Percentiles rank a stretch among this genome's conserved stretches.
Evolutionary conservation across 495 filamentous ascomycete genomes (phyloP).

Genomic region (Trichoderma erinaceum): DNA sequence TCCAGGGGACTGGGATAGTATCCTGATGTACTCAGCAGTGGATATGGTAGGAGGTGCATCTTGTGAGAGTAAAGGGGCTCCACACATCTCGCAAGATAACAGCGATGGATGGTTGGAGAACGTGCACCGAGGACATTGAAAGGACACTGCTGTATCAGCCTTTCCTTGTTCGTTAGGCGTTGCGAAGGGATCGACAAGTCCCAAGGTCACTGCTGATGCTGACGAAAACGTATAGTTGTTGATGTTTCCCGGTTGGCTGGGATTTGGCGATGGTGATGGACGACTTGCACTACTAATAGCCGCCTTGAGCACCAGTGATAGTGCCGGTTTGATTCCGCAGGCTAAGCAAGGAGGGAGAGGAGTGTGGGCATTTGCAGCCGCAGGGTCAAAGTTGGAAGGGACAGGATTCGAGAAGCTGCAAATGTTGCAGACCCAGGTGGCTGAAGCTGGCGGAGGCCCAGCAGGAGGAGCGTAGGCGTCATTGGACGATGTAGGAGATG

Average conservation of each 20-base stretch:
- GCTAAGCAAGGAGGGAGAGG: conserved; percentile 81
- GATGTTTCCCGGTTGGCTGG: background rate
- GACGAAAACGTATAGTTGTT: background rate
- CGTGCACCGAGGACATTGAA: conserved; percentile 84
- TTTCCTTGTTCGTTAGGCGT: background rate
- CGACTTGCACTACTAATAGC: conserved; percentile 63
- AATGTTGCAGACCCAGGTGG: conserved; percentile 97
- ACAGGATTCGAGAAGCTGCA: conserved; percentile 96
- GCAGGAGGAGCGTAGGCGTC: conserved; percentile 42
- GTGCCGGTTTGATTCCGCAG: conserved; percentile 87
- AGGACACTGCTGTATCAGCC: conserved; percentile 35
- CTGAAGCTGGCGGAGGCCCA: conserved; percentile 46
- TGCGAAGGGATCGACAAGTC: no score
- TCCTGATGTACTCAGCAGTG: conserved; percentile 46
- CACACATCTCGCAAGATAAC: conserved; percentile 83
- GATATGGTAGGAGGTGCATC: conserved; percentile 33
- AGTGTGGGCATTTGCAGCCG: conserved; percentile 65
- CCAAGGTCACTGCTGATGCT: no score
- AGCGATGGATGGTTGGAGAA: conserved; percentile 91
- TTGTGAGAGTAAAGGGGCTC: conserved; percentile 61
- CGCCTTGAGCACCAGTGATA: conserved; percentile 76
- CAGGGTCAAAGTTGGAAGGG: conserved; percentile 84
- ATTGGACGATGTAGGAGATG: conserved; percentile 45
- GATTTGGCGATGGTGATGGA: conserved; percentile 24
- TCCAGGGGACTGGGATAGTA: conserved; percentile 2